Conservation (phyloP, 2,329 filamentous ascomycete species). For the Eutypa lata region DNA sequence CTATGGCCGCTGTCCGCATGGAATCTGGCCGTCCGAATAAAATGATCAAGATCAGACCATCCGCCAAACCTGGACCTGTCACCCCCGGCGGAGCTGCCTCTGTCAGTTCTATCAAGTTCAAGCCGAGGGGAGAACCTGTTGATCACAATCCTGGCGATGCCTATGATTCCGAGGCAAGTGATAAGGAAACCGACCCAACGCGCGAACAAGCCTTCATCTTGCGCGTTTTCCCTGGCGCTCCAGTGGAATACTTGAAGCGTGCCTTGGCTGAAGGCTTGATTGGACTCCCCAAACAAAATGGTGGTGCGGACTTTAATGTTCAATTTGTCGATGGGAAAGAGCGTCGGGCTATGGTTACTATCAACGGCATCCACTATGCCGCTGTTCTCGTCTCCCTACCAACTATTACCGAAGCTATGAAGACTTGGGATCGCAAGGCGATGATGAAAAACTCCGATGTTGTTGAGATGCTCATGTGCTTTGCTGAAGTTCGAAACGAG, state of each 20-base stretch:
- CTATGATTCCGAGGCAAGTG: slow-evolving; percentile 94
- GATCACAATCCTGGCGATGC: slow-evolving; percentile 76
- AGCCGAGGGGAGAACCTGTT: slow-evolving; percentile 65
- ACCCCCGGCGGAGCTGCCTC: slow-evolving; percentile 31
- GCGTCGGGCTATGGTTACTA: slow-evolving; percentile 67
- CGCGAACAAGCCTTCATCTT: slow-evolving; percentile 89
- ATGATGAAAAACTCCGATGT: slow-evolving; percentile 89
- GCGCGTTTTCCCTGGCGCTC: slow-evolving; percentile 81
- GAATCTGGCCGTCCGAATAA: slow-evolving; percentile 38
- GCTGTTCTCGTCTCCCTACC: slow-evolving; percentile 80
- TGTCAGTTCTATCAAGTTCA: slow-evolving; percentile 48
- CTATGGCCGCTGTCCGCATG: slow-evolving; percentile 29
- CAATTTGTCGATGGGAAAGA: slow-evolving; percentile 75
- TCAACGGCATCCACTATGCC: slow-evolving; percentile 70
- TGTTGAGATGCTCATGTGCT: slow-evolving; percentile 82
- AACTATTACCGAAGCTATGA: slow-evolving; percentile 86
- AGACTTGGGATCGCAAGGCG: slow-evolving; percentile 84
- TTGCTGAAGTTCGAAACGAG: slow-evolving; percentile 64
- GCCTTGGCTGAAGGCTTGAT: slow-evolving; percentile 76
- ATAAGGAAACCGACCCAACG: slow-evolving; percentile 80
- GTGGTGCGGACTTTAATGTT: slow-evolving; percentile 75
- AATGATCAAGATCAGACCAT: slow-evolving; percentile 51
- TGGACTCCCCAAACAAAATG: slow-evolving; percentile 59
- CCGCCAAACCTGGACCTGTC: slow-evolving; percentile 27
- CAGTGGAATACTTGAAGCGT: slow-evolving; percentile 78